Conservation (phyloP, 2,329 filamentous ascomycete genomes). For the Diatrype stigma region DNA sequence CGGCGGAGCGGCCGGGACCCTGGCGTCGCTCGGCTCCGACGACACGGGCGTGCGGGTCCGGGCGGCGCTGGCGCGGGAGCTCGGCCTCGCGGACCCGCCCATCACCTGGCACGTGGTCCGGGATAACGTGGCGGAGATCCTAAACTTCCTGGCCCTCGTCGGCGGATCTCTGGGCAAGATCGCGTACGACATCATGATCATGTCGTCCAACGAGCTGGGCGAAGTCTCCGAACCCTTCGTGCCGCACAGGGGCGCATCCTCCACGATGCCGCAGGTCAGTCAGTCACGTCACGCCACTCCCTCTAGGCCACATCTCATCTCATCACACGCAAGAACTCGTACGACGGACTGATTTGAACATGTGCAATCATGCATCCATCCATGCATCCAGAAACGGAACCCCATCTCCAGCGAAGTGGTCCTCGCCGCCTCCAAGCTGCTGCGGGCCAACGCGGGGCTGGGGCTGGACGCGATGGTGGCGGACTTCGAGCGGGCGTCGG, state of each 20-base stretch:
- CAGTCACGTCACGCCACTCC: too few species aligned
- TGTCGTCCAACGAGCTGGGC: conserved; percentile 52
- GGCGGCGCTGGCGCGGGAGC: conserved; percentile 42
- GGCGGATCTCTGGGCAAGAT: conserved; percentile 52
- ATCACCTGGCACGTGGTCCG: conserved; percentile 57
- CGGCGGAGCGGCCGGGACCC: conserved; percentile 51
- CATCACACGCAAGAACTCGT: too few species aligned
- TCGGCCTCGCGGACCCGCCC: conserved; percentile 42
- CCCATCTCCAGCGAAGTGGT: conserved; percentile 55
- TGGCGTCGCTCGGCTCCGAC: conserved; percentile 46
- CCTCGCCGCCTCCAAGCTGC: conserved; percentile 48
- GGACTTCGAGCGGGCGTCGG: conserved; percentile 54
- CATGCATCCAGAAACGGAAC: conserved; percentile 53
- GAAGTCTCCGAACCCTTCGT: conserved; percentile 54
- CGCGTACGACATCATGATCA: conserved; percentile 51
- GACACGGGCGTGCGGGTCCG: conserved; percentile 46
- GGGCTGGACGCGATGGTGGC: conserved; percentile 53
- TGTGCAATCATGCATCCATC: too few species aligned
- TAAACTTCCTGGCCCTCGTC: conserved; percentile 49
- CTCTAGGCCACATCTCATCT: too few species aligned
- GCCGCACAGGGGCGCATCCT: conserved; percentile 48
- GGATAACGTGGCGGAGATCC: conserved; percentile 49
- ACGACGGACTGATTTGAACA: too few species aligned
- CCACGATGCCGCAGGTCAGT: conserved; percentile 48
- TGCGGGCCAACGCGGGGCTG: conserved; percentile 47